Evolutionary conservation across 2,329 filamentous ascomycete species (phyloP), one percentile per base, ranked within the genome.

Genomic region (Fusarium duplospermum): DNA sequence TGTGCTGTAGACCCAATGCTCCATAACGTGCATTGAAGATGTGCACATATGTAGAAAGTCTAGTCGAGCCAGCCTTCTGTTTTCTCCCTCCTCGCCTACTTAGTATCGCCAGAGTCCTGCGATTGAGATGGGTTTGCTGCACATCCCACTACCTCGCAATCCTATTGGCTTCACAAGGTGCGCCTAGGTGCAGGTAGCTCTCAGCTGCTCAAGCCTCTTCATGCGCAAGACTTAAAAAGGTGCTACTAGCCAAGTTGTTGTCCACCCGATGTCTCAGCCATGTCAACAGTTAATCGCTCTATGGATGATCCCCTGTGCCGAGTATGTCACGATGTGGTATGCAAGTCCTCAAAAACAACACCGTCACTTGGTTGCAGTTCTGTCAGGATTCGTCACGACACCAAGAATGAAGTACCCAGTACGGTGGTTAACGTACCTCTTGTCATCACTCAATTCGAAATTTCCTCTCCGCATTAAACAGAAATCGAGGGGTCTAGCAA

Each of bases 131-230:
- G 38, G 27, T 18, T 14, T 24, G 36, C 36, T 60, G 58, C 36
- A 45, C 24, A 40, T 45, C 27, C 38, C 38, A 45, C 20, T n/a
- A n/a, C 33, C 5, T 16, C 20, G 33, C 33, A 58, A 58, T 58
- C 14, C 31, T 27, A 56, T 56, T 56, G 27, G 52, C 29, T n/a
- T 38, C 8, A 58, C 20, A 58, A 36, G 31, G 7, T 58, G 20
- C 10, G 56, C 16, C 57, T 40, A 24, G 36, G 6, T 42, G 52
- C 36, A 42, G 22, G 59, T 54, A 33, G n/a, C 27, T 69, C 62
- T 60, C 27, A 66, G 50, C 63, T 63, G 20, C 58, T 27, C 18
- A 66, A 3, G 54, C 52, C 54, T 64, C 42, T 14, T 54, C 52
- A 42, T 29, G 56, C 60, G 60, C 4, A 70, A 61, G 57, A 31